phyloP scores from a whole-genome alignment of 176 grass and related monocot species.

The Triticum timopheevii region DNA sequence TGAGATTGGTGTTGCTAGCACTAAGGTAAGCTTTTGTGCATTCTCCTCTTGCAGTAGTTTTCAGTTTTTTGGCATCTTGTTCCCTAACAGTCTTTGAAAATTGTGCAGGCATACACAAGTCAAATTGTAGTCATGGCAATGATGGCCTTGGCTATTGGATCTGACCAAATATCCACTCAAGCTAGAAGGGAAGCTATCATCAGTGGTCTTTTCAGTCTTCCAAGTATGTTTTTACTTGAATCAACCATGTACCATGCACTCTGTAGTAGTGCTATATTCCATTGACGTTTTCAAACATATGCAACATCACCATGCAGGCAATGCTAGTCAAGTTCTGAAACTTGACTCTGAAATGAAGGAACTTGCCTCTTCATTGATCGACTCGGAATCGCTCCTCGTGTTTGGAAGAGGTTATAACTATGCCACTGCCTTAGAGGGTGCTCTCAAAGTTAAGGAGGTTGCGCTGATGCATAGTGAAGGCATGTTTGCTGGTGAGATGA shows the following conservation, averaged over 20 bases:
- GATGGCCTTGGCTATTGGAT: slow-evolving; percentile 95
- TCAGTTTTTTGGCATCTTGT: neutral
- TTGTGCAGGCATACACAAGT: slow-evolving; percentile 85
- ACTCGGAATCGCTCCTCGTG: slow-evolving; percentile 74
- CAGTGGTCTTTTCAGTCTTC: slow-evolving; percentile 56
- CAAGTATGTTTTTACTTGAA: slow-evolving; percentile 49
- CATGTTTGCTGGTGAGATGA: slow-evolving; percentile 99
- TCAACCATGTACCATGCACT: neutral
- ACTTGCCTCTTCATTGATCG: slow-evolving; percentile 73
- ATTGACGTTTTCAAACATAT: neutral
- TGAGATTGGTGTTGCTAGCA: slow-evolving; percentile 98
- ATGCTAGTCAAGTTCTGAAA: slow-evolving; percentile 75
- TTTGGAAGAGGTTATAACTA: slow-evolving; percentile 97
- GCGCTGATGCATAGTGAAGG: slow-evolving; percentile 93
- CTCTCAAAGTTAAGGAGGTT: slow-evolving; percentile 96
- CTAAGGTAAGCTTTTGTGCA: slow-evolving; percentile 54
- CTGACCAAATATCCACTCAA: slow-evolving; percentile 88
- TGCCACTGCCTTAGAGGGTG: slow-evolving; percentile 90
- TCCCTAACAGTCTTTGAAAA: slow-evolving; percentile 3
- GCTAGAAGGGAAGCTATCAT: slow-evolving; percentile 69
- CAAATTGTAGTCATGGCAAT: slow-evolving; percentile 97
- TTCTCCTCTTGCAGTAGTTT: neutral
- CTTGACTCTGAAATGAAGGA: slow-evolving; percentile 92
- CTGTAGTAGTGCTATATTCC: neutral
- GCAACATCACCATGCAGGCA: slow-evolving; percentile 30